Percentiles rank a stretch among this genome's conserved stretches.
Evolutionary conservation across 1,284 basidiomycete species (phyloP).

Genomic region (Tremellales sp.): DNA sequence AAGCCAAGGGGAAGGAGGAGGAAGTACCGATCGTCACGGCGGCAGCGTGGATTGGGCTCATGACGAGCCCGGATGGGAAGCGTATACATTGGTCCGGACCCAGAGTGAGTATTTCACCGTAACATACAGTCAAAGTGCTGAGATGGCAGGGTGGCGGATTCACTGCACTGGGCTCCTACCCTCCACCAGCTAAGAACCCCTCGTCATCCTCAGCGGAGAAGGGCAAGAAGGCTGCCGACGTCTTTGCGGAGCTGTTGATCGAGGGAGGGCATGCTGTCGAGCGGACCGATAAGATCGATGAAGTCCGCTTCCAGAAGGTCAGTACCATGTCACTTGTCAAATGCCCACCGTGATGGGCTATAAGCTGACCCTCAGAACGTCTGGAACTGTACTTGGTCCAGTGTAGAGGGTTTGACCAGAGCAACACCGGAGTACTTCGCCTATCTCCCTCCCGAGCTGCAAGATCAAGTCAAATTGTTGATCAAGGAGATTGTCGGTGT

Average conservation of each 20-base stretch:
- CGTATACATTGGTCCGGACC: slow-evolving; percentile 26
- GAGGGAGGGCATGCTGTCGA: slow-evolving; percentile 24
- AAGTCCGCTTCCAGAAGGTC: slow-evolving; percentile 33
- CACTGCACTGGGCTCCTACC: slow-evolving; percentile 13
- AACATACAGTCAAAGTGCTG: too few relatives aligned
- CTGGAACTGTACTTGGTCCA: slow-evolving; percentile 41
- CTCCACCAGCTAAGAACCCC: slow-evolving; percentile 15
- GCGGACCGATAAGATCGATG: slow-evolving; percentile 26
- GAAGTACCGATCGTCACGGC: slow-evolving; percentile 36
- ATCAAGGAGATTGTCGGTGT: slow-evolving; percentile 37
- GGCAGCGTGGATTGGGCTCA: slow-evolving; percentile 35
- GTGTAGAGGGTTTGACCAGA: slow-evolving; percentile 37
- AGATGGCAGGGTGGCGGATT: background rate
- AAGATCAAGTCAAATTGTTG: slow-evolving; percentile 30
- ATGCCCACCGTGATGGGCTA: background rate
- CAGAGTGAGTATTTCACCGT: background rate
- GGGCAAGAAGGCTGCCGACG: slow-evolving; percentile 21
- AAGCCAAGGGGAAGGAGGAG: slow-evolving; percentile 22
- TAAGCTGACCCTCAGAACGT: slow-evolving; percentile 31
- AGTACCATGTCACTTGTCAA: background rate
- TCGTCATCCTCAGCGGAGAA: slow-evolving; percentile 5
- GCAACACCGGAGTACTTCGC: slow-evolving; percentile 27
- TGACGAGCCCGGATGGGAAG: slow-evolving; percentile 29
- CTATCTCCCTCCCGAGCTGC: slow-evolving; percentile 16
- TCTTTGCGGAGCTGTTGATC: slow-evolving; percentile 19